phyloP scores from a whole-genome alignment of 2,329 filamentous ascomycete species.

The Sclerotinia sclerotiorum region DNA sequence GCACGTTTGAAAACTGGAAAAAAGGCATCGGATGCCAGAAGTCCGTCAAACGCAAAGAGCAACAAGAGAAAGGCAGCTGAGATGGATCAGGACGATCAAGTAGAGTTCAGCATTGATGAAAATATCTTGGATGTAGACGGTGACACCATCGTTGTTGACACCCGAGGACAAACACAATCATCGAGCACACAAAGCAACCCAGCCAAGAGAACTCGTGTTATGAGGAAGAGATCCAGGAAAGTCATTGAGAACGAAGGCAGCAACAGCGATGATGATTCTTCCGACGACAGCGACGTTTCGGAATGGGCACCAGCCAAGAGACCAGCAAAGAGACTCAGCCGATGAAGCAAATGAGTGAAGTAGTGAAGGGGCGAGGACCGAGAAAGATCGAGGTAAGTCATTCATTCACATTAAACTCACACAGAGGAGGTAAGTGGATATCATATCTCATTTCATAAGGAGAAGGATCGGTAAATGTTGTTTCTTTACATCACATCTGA shows the following conservation, averaged over 20 bases:
- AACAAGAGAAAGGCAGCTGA: conserved; percentile 16
- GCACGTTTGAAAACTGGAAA: not conserved
- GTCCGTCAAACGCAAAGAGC: not conserved
- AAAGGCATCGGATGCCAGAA: not conserved
- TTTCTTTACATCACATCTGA: conserved; percentile 2
- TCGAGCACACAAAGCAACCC: too few species aligned
- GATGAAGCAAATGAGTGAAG: not conserved
- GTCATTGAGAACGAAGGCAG: not conserved
- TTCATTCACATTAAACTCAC: too few species aligned
- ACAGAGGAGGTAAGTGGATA: not conserved
- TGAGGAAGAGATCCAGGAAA: not conserved
- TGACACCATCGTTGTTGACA: not conserved
- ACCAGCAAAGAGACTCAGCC: not conserved
- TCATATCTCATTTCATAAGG: conserved; percentile 3
- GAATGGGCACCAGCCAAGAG: not conserved
- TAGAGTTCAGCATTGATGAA: conserved; percentile 4
- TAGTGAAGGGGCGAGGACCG: not conserved
- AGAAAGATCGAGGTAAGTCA: not conserved
- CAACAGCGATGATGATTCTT: not conserved
- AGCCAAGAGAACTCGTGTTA: not conserved
- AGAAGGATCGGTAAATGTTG: not conserved
- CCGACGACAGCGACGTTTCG: not conserved
- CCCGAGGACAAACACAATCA: not conserved
- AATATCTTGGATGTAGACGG: not conserved
- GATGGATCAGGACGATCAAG: not conserved